Evolutionary conservation across 2,329 filamentous ascomycete genomes (phyloP), one percentile per base, ranked within the genome.

Genomic region (Ceratocystis harringtonii): DNA sequence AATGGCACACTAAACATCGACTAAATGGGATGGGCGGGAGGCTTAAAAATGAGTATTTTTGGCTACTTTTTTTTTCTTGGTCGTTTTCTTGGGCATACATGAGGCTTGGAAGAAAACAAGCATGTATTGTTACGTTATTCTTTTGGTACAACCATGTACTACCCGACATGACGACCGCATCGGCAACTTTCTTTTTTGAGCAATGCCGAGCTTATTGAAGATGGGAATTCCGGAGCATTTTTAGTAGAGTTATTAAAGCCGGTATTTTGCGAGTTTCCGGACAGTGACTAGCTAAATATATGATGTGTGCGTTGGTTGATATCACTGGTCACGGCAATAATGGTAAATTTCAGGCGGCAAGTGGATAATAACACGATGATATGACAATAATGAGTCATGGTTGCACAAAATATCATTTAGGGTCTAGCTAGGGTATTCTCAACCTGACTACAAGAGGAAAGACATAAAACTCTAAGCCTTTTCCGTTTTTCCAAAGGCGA

Each of bases 1-100:
- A 66, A 62, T 19, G 58, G 64, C 45, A 66, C 60, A 1, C 28
- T 63, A 25, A 48, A 52, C n/a, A 30, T 63, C 15, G 44, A 63
- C 43, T 63, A 22, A 63, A n/a, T 32, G 15, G 12, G 48, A 52
- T 41, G 36, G 17, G 19, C 22, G 22, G 19, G 19, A 17, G 58
- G n/a, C 15, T 61, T 8, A 7, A 22, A 22, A 36, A 6, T 15
- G 10, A 25, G 28, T 45, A 7, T 28, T 30, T 28, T 12, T 48
- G 60, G 10, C 41, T 6, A 12, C 19, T 52, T 48, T 63, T 22
- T 22, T 50, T 44, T 28, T 12, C 30, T 41, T 62, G 30, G 19
- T 22, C n/a, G 22, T 30, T 48, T 19, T 25, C 8, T 55, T 52
- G 63, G 28, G 52, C 22, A 58, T 58, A 58, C 55, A 58, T 32